These are phyloP conservation scores for Polytrichum commune DNA, from an alignment of 225 moss, liverwort and hornwort genomes.

Conservation along the genomic window DNA sequence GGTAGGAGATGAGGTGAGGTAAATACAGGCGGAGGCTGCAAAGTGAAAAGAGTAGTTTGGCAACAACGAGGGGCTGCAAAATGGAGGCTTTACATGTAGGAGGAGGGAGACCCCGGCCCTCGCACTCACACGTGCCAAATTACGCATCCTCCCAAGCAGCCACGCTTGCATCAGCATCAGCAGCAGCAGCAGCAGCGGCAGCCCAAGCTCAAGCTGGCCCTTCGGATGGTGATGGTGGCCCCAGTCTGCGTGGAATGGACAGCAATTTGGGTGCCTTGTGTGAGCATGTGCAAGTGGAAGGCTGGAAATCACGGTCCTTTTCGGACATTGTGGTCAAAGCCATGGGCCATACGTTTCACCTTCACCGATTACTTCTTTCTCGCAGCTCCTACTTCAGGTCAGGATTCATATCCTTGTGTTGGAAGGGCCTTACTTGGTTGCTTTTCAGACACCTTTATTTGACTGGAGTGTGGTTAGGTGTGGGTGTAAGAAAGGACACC, in stretches of 20 bases:
- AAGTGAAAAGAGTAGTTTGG: constrained; percentile 12
- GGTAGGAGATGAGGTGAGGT: constrained; percentile 17
- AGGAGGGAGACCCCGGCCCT: constrained; percentile 46
- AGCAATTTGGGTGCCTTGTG: constrained; percentile 44
- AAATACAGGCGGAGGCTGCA: background rate
- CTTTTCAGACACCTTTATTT: too few relatives aligned
- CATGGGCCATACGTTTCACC: constrained; percentile 54
- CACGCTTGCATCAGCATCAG: background rate
- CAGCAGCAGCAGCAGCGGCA: constrained; percentile 13
- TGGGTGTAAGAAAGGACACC: too few relatives aligned
- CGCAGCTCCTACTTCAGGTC: constrained; percentile 64
- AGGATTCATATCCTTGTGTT: constrained; percentile 2
- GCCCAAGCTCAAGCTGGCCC: constrained; percentile 23
- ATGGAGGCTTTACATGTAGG: constrained; percentile 65
- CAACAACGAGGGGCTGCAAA: background rate
- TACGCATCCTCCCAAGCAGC: constrained; percentile 19
- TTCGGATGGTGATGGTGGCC: constrained; percentile 21
- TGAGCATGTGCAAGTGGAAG: constrained; percentile 56
- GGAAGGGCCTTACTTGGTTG: background rate
- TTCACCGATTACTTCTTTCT: constrained; percentile 62
- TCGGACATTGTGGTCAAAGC: constrained; percentile 52
- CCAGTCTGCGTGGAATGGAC: constrained; percentile 30
- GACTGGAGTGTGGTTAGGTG: too few relatives aligned
- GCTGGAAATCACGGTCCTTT: constrained; percentile 46
- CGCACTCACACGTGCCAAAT: constrained; percentile 34